Evolutionary conservation across 2,329 filamentous ascomycete genomes (phyloP).

Genomic region (Cladophialophora carrionii): DNA sequence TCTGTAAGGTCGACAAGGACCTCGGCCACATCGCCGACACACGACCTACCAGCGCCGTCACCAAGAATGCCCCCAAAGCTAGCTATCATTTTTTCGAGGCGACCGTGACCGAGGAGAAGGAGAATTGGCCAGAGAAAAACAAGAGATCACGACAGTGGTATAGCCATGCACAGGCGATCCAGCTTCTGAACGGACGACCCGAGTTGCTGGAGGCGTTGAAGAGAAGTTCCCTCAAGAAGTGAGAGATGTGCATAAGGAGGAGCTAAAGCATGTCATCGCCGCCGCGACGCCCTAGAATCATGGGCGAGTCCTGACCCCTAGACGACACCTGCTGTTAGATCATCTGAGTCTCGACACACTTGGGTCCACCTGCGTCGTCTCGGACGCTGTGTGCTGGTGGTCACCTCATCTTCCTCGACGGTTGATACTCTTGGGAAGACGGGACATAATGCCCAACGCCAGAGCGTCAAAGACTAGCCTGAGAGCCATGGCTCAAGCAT

Average conservation of each 20-base stretch:
- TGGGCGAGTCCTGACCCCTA: not conserved
- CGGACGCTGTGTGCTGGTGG: slow-evolving; percentile 2
- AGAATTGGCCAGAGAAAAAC: slow-evolving; percentile 89
- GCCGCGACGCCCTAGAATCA: not conserved
- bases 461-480: slow-evolving; percentile 4
- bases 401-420: not conserved
- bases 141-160: slow-evolving; percentile 93
- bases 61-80: slow-evolving; percentile 67
- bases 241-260: slow-evolving; percentile 17
- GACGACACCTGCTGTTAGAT: not conserved
- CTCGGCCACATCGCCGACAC: slow-evolving; percentile 85
- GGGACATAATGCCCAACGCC: not conserved
- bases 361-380: not conserved
- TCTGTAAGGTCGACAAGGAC: slow-evolving; percentile 80
- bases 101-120: slow-evolving; percentile 81
- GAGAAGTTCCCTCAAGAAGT: slow-evolving; percentile 69
- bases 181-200: slow-evolving; percentile 74
- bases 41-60: slow-evolving; percentile 60
- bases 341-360: not conserved
- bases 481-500: slow-evolving; percentile 20
- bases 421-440: not conserved
- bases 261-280: not conserved
- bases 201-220: slow-evolving; percentile 87
- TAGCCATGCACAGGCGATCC: slow-evolving; percentile 77
- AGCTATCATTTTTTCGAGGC: slow-evolving; percentile 70